Evolutionary conservation across 2,329 filamentous ascomycete genomes (phyloP), one percentile per base, ranked within the genome.

Genomic region (Trichothecium roseum): DNA sequence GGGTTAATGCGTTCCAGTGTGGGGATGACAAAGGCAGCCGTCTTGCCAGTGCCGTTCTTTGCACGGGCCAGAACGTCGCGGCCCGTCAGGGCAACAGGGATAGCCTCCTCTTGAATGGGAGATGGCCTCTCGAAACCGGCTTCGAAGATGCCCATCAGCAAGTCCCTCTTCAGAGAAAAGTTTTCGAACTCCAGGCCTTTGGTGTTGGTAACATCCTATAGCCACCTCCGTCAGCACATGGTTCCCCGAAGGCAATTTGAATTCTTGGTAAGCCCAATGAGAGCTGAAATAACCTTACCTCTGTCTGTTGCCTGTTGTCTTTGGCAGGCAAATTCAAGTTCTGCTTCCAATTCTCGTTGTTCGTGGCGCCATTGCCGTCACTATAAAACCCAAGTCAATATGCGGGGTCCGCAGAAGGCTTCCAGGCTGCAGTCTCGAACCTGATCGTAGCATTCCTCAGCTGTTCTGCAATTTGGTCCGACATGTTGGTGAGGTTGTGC

Each of bases 71-170:
- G 74, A 51, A 98, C 88, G 56, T 98, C 91, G 63, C 89, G 78
- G 38, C 91, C 91, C 32, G 89, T 94, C 38, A 98, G 73, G 34
- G 91, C 91, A 46, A 98, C 89, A 32, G 91, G 91, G 53, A 98
- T 95, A 37, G 91, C 87, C 66, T 96, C 91, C 79, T 98, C 91
- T 76, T 98, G 91, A 51, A 98, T 98, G 9, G 91, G 91, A 38
- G 91, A 98, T 13, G 91, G 91, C 65, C 94, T 95, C 60, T 98
- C 91, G 60, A 95, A 98, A 44, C 91, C 91, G 48, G 91, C 91
- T 67, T 98, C 91, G 60, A 96, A 98, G 47, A 98, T 96, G 43
- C 91, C 91, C 89, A 96, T 98, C 66, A 98, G 77, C 42, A 98
- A 68, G 56, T 94, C 85, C 56, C 91, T 76, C 68, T 94, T 94